Evolutionary conservation across 768 basidiomycete genomes (phyloP), one percentile per base, ranked within the genome.

Genomic region (Auriscalpium orientale): DNA sequence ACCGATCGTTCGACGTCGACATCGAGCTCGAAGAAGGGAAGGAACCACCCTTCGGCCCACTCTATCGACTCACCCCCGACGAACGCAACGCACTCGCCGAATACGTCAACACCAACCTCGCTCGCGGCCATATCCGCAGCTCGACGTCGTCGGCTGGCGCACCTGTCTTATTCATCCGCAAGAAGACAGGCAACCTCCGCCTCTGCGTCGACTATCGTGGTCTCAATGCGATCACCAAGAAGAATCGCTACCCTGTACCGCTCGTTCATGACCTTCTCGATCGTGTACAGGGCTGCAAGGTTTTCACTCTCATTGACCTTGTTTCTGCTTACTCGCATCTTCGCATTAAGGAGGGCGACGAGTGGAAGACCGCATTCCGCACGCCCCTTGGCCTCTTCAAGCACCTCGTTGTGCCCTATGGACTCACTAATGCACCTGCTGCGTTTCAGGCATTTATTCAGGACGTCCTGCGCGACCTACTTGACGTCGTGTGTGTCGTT

Each of bases 281-380:
- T 47, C 37, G 56, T 9, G 55, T 65, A 10, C 53, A 59, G 33
- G 57, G 60, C 12, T 57, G 59, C n/a, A 56, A 54, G 28, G 35
- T 61, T 40, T 65, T 70, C 59, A 68, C 68, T 38, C 70, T 66
- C 44, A 28, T 72, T 21, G 70, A 73, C 43, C 28, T 62, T 16
- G 37, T 50, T 2, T 53, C 58, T 43, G 70, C 65, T 4, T 74
- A 70, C 56, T 68, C 73, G 51, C 70, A 68, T 20, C 47, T 74
- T 7, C 59, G 66, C 3, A 71, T 79, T 49, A 68, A 67, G 12
- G 65, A 72, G 45, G 76, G 75, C 4, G 69, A 79, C 55, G 65
- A 77, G 61, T 71, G 65, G 67, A 79, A 76, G 58, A 74, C 69
- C 1, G 72, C 68, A 15, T 73, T 82, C 58, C 48, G 61, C 2